Percentiles rank a stretch among this genome's conserved stretches.
Conservation (phyloP, 2,329 filamentous ascomycete genomes). For the Alternaria gaisen region DNA sequence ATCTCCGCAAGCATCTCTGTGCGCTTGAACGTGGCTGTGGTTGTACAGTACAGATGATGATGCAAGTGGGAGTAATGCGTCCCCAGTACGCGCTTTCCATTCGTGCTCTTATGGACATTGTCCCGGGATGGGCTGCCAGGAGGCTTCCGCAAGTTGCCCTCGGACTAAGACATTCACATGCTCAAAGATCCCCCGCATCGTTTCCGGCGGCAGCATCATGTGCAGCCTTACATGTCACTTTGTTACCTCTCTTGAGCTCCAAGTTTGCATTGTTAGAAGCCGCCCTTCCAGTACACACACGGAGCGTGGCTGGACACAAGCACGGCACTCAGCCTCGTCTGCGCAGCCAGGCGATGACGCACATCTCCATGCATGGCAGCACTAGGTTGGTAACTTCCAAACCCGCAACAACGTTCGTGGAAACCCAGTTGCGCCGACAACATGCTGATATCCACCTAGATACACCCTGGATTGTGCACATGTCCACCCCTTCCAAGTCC, state of each 20-base stretch:
- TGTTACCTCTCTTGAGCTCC: neutral
- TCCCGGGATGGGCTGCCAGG: constrained; percentile 8
- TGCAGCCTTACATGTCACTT: constrained; percentile 18
- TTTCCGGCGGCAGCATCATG: constrained; percentile 24
- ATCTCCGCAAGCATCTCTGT: constrained; percentile 6
- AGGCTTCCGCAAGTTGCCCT: constrained; percentile 21
- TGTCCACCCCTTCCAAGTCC: constrained; percentile 51
- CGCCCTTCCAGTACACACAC: neutral
- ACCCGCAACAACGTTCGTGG: constrained; percentile 17
- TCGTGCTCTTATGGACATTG: neutral
- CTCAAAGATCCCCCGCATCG: constrained; percentile 30
- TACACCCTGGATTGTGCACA: constrained; percentile 54
- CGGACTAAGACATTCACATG: constrained; percentile 42
- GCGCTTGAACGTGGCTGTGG: constrained; percentile 1
- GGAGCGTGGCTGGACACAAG: constrained; percentile 24
- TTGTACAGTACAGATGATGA: neutral
- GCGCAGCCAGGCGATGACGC: constrained; percentile 47
- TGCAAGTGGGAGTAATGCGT: neutral
- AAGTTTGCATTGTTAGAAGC: neutral
- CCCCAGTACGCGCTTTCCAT: neutral
- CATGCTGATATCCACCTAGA: constrained; percentile 47
- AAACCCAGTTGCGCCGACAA: constrained; percentile 21
- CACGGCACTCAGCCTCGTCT: constrained; percentile 34
- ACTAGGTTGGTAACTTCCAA: constrained; percentile 48
- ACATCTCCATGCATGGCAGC: constrained; percentile 54